phyloP scores from a whole-genome alignment of 2,329 filamentous ascomycete species.

The Epichloe sp. region DNA sequence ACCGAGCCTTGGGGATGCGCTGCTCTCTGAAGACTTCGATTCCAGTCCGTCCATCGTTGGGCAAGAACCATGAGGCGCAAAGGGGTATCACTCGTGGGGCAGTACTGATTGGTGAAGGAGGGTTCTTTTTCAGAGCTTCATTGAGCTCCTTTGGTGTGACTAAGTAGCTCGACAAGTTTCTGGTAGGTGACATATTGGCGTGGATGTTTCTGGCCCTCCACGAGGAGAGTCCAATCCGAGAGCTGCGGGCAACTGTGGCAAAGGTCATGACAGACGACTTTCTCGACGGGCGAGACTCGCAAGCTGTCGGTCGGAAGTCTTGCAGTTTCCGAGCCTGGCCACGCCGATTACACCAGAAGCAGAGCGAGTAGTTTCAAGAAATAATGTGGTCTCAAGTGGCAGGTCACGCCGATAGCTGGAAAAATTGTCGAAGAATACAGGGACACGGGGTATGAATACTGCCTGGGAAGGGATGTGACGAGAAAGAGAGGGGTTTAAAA shows the following conservation, averaged over 20 bases:
- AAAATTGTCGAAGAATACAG: background rate
- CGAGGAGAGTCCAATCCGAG: constrained; percentile 26
- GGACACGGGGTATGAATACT: background rate
- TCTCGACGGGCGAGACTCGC: background rate
- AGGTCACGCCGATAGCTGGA: background rate
- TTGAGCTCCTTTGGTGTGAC: constrained; percentile 74
- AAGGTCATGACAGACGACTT: constrained; percentile 26
- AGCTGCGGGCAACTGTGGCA: constrained; percentile 27
- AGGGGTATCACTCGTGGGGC: constrained; percentile 76
- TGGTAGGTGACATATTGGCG: constrained; percentile 15
- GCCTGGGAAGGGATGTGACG: background rate
- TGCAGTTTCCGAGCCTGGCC: background rate
- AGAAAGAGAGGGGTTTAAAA: constrained; percentile 1
- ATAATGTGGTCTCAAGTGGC: background rate
- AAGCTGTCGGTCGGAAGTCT: background rate
- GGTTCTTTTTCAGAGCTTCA: constrained; percentile 70
- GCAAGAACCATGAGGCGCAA: constrained; percentile 92
- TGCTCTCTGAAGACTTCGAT: constrained; percentile 67
- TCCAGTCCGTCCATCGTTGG: constrained; percentile 76
- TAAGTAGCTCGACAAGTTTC: constrained; percentile 63
- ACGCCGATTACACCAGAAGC: background rate
- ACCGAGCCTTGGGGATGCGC: constrained; percentile 79
- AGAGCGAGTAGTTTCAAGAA: background rate
- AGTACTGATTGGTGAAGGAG: constrained; percentile 65
- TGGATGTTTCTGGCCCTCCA: constrained; percentile 20